A percentile compares a stretch with the other conserved stretches of the same genome.
Conservation (phyloP, 2,329 filamentous ascomycete species). For the Aureobasidium pullulans region DNA sequence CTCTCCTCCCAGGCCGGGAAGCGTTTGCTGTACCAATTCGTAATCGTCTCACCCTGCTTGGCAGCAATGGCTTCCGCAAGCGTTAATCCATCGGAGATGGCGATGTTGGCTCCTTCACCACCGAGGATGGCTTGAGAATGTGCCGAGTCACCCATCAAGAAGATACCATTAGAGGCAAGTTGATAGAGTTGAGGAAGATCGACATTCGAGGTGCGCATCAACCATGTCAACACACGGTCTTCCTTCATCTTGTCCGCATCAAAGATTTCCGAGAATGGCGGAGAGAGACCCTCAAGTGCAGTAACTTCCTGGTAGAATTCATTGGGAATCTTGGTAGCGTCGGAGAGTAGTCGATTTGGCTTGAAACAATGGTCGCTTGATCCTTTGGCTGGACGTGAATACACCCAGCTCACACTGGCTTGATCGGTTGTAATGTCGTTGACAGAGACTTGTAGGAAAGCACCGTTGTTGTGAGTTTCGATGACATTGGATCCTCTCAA, state of each 20-base stretch:
- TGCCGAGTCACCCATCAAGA: conserved; percentile 34
- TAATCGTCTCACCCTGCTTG: conserved; percentile 15
- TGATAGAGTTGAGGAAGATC: conserved; percentile 18
- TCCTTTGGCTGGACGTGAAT: conserved; percentile 28
- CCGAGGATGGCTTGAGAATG: conserved; percentile 36
- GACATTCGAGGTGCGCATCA: conserved; percentile 30
- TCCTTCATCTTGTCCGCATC: conserved; percentile 23
- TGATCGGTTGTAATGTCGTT: conserved; percentile 21
- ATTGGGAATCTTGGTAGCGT: conserved; percentile 29
- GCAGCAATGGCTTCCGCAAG: conserved; percentile 26
- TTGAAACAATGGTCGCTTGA: conserved; percentile 27
- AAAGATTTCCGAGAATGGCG: conserved; percentile 29
- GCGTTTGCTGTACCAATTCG: conserved; percentile 19
- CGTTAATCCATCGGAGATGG: conserved; percentile 31
- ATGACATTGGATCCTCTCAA: conserved; percentile 21
- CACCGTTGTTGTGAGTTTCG: conserved; percentile 20
- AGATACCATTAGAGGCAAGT: conserved; percentile 22
- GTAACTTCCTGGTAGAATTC: conserved; percentile 30
- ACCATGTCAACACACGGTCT: conserved; percentile 34
- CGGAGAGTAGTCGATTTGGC: conserved; percentile 26
- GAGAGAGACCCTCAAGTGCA: conserved; percentile 21
- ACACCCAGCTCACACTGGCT: conserved; percentile 33
- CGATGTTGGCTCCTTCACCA: conserved; percentile 33
- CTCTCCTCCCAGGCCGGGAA: conserved; percentile 19
- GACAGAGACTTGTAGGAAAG: conserved; percentile 28